A percentile compares a stretch with the other conserved stretches of the same genome.
Conservation (phyloP, 345 rosid genomes). For the Syzygium aqueum region DNA sequence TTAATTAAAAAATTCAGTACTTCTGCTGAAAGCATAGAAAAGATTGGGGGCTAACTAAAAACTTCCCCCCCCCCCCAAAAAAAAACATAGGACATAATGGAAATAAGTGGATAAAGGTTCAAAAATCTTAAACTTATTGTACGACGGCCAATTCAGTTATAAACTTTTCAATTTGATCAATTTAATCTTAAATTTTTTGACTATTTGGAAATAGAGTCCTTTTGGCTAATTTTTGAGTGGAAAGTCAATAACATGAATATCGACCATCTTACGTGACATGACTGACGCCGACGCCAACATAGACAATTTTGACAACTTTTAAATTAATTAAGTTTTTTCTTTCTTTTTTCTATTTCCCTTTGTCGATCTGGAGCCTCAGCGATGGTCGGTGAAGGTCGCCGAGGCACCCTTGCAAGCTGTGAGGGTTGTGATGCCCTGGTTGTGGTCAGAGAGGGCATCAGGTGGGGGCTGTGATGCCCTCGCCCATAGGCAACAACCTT, state of each 20-base stretch:
- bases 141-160: rapidly evolving
- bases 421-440: too few species aligned
- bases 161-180: neutral
- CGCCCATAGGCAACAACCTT: too few species aligned
- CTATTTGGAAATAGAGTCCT: neutral
- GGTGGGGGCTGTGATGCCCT: too few species aligned
- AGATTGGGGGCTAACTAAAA: neutral
- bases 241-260: too few species aligned
- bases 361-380: too few species aligned
- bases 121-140: neutral
- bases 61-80: neutral
- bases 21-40: neutral
- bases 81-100: neutral
- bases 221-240: neutral
- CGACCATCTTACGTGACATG: rapidly evolving
- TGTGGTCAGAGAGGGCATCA: too few species aligned
- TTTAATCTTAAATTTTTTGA: neutral
- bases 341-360: too few species aligned
- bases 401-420: too few species aligned
- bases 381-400: too few species aligned
- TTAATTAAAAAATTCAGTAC: neutral
- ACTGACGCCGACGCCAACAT: too few species aligned
- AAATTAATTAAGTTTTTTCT: too few species aligned
- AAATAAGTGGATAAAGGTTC: neutral
- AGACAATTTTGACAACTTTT: too few species aligned